A percentile compares a stretch with the other conserved stretches of the same genome.
phyloP scores from a whole-genome alignment of 2,329 filamentous ascomycete species.

The Penicillium psychrosexuale region DNA sequence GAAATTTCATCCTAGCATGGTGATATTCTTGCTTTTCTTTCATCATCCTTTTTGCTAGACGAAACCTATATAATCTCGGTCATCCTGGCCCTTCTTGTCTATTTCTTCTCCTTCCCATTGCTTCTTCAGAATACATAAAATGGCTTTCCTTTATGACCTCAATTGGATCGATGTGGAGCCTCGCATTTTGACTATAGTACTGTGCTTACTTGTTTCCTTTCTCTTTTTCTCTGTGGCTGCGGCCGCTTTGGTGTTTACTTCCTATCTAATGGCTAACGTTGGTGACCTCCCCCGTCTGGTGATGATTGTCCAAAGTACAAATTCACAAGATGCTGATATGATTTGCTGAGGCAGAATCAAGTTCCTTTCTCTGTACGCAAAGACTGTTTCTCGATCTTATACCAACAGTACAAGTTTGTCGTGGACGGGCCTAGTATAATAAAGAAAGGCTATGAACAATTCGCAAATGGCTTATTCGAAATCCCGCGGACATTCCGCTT shows the following conservation, averaged over 20 bases:
- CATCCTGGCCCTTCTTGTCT: not conserved
- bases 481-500: constrained; percentile 24
- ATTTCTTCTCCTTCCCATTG: not conserved
- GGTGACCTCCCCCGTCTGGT: not conserved
- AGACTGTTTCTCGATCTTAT: constrained; percentile 11
- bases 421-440: constrained; percentile 19
- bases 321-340: not conserved
- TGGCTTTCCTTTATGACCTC: not conserved
- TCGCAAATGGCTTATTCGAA: constrained; percentile 18
- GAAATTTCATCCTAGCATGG: not conserved
- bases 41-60: not conserved
- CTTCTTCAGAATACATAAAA: not conserved
- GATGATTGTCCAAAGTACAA: not conserved
- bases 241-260: constrained; percentile 11
- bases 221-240: not conserved
- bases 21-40: not conserved
- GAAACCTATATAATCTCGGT: not conserved
- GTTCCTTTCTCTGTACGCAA: constrained; percentile 11
- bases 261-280: constrained; percentile 15
- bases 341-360: not conserved
- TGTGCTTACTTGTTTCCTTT: not conserved
- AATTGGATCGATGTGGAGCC: not conserved
- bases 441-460: constrained; percentile 15
- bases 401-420: constrained; percentile 21
- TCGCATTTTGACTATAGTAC: not conserved